Conservation (phyloP, 495 filamentous ascomycete species). For the Platismatia glauca region DNA sequence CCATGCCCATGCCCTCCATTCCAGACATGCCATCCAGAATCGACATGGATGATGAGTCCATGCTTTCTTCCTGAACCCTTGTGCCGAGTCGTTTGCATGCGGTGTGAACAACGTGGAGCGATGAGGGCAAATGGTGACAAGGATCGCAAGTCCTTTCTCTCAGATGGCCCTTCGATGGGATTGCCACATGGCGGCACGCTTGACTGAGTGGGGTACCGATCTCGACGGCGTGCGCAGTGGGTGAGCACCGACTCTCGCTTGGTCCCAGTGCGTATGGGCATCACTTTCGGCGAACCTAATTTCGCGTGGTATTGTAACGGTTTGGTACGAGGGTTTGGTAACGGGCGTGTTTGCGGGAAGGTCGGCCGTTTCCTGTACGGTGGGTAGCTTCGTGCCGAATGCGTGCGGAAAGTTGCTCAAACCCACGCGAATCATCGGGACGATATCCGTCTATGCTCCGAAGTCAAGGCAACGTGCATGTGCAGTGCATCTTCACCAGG, state of each 20-base stretch:
- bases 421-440: background rate
- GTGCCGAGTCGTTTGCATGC: background rate
- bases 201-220: too few species aligned
- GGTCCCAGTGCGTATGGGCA: background rate
- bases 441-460: background rate
- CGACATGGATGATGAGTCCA: slow-evolving; percentile 10
- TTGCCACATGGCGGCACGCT: background rate
- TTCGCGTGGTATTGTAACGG: background rate
- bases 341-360: background rate
- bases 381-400: background rate
- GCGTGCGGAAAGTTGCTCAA: slow-evolving; percentile 6
- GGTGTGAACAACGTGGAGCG: background rate
- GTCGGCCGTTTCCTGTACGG: background rate
- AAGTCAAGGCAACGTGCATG: too few species aligned
- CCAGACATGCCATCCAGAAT: too few species aligned
- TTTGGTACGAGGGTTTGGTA: background rate
- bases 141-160: too few species aligned
- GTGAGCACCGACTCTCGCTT: too few species aligned
- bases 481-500: background rate
- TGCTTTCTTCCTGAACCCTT: background rate
- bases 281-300: background rate
- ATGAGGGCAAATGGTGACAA: background rate
- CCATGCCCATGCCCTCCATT: slow-evolving; percentile 26
- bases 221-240: too few species aligned
- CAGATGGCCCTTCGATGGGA: background rate